phyloP scores from a whole-genome alignment of 1,139 yeast genomes.

The Casaregolazyma lundiana region DNA sequence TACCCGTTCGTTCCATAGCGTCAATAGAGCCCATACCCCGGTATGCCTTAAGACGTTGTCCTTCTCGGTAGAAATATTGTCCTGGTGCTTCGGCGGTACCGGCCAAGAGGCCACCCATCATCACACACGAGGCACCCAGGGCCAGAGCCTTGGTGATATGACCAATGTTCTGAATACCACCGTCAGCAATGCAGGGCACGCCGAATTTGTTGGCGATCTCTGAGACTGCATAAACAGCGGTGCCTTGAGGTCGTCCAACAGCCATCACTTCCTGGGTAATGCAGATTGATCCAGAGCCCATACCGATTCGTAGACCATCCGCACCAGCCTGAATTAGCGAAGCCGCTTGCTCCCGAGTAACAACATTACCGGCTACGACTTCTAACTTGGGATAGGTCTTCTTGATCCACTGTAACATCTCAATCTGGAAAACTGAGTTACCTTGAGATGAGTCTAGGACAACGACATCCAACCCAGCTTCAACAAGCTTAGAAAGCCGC shows the following conservation, averaged over 20 bases:
- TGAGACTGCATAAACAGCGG: conserved; percentile 84
- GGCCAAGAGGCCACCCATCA: conserved; percentile 99
- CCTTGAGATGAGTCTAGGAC: conserved; percentile 97
- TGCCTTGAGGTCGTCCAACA: conserved; percentile 99
- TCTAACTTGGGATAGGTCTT: conserved; percentile 70
- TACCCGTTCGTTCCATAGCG: conserved; percentile 92
- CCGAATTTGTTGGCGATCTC: conserved; percentile 88
- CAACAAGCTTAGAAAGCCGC: conserved; percentile 79
- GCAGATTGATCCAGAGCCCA: conserved; percentile 99
- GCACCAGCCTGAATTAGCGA: conserved; percentile 92
- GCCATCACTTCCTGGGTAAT: conserved; percentile 99
- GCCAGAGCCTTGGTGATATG: conserved; percentile 96
- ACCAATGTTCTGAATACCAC: conserved; percentile 98
- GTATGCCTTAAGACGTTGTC: conserved; percentile 93
- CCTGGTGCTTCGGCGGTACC: conserved; percentile 99
- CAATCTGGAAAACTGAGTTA: conserved; percentile 88
- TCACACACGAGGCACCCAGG: conserved; percentile 93
- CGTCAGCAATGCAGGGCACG: conserved; percentile 97
- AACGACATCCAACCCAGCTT: conserved; percentile 96
- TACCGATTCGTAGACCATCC: conserved; percentile 97
- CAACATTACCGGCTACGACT: conserved; percentile 97
- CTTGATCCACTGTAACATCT: conserved; percentile 92
- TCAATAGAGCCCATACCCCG: conserved; percentile 99
- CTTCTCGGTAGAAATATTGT: conserved; percentile 94
- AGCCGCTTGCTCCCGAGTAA: conserved; percentile 98